These are phyloP conservation scores for Baudoinia panamericana DNA, from an alignment of 495 filamentous ascomycete species.

Conservation along the genomic window DNA sequence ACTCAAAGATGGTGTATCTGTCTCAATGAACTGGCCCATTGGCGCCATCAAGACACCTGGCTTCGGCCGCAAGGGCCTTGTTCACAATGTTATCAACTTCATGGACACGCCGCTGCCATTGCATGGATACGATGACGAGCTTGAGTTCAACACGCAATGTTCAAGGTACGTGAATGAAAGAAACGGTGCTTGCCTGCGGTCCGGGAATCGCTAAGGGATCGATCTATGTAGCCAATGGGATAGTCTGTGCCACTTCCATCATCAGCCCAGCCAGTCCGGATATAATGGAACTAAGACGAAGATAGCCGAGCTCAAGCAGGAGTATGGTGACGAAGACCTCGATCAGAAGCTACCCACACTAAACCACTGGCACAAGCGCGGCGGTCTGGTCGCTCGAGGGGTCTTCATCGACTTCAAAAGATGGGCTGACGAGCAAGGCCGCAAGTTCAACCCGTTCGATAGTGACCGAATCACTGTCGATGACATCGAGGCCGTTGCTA, in stretches of 20 bases:
- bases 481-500: constrained; percentile 25
- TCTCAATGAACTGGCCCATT: constrained; percentile 46
- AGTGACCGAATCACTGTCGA: constrained; percentile 26
- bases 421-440: constrained; percentile 32
- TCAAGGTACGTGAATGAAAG: not conserved
- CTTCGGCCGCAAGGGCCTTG: constrained; percentile 40
- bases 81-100: constrained; percentile 39
- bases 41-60: constrained; percentile 35
- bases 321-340: constrained; percentile 19
- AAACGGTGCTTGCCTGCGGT: too few relatives aligned
- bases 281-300: constrained; percentile 39
- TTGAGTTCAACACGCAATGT: constrained; percentile 37
- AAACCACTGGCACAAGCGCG: constrained; percentile 29
- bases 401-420: constrained; percentile 43
- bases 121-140: constrained; percentile 34
- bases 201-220: constrained; percentile 8
- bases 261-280: constrained; percentile 34
- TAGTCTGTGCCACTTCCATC: constrained; percentile 33
- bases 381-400: constrained; percentile 43
- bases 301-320: constrained; percentile 19
- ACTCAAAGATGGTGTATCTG: constrained; percentile 39
- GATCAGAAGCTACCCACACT: constrained; percentile 24
- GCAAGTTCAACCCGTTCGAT: constrained; percentile 29
- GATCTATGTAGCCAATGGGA: constrained; percentile 30
- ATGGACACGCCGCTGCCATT: constrained; percentile 23